Evolutionary conservation across 2,329 filamentous ascomycete species (phyloP), one percentile per base, ranked within the genome.

Genomic region (Aplosporella prunicola): DNA sequence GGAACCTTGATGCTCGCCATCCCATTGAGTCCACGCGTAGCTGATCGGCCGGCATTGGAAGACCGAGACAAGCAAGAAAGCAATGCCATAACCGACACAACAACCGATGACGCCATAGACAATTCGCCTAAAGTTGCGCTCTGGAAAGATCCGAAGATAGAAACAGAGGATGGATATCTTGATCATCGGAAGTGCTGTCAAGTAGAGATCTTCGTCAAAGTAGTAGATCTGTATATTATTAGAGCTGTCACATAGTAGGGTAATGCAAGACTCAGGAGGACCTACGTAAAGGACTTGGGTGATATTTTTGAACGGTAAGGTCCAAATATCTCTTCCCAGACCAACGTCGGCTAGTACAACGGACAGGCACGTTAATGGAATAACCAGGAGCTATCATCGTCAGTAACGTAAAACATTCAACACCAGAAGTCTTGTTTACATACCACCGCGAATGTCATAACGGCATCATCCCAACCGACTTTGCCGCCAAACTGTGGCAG

Each of bases 241-340:
- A 32, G 20, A n/a, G n/a, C n/a, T n/a, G n/a, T n/a, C n/a, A n/a
- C n/a, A 28, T 28, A 20, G 5, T 27, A 9, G 4, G 14, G 11
- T 22, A 34, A 17, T 10, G 11, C 26, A 13, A 14, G 17, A 23
- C 6, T 7, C 1, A n/a, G 20, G 5, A 15, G 10, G 16, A 40
- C 48, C 39, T 43, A 52, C 53, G 26, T 57, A 53, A 6, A 60
- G 49, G 18, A 74, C 68, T 1, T 48, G 46, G 6, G 61, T 67
- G 25, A 75, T 62, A n/a, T 61, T 53, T 0, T 59, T 48, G 2
- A 57, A 50, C 0, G 55, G 45, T 2, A 74, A 43, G 0, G 64
- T 66, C 69, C 69, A 74, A 18, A 72, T 60, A 39, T 74, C 70
- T 13, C 51, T 61, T 2, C 70, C 68, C 5, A 72, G 49, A 0